These are phyloP conservation scores for Phytophthora podocarpi DNA, from an alignment of 352 stramenopile species.

Conservation along the genomic window DNA sequence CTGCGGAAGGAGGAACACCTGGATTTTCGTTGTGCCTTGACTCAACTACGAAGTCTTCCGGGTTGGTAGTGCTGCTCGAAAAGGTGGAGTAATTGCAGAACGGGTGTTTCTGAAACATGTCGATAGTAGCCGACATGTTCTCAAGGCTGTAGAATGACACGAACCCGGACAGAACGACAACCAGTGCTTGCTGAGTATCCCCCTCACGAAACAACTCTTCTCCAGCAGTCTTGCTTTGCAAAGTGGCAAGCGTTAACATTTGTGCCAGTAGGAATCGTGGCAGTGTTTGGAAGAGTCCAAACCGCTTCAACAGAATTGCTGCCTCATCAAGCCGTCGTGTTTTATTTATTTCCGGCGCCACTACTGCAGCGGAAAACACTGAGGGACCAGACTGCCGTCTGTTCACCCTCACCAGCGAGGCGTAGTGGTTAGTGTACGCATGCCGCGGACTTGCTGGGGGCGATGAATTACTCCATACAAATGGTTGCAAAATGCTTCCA, in stretches of 20 bases:
- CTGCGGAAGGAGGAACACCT: neutral
- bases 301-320: slow-evolving; percentile 42
- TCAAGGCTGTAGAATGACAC: slow-evolving; percentile 70
- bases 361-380: slow-evolving; percentile 6
- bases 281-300: slow-evolving; percentile 41
- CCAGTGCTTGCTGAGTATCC: slow-evolving; percentile 35
- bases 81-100: slow-evolving; percentile 58
- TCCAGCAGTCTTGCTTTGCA: slow-evolving; percentile 48
- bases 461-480: slow-evolving; percentile 23
- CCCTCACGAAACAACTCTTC: slow-evolving; percentile 66
- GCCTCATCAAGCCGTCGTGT: slow-evolving; percentile 28
- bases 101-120: slow-evolving; percentile 67
- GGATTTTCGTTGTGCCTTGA: slow-evolving; percentile 1
- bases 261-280: slow-evolving; percentile 50
- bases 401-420: slow-evolving; percentile 9
- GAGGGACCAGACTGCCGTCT: slow-evolving; percentile 29
- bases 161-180: slow-evolving; percentile 59
- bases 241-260: slow-evolving; percentile 32
- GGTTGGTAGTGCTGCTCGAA: slow-evolving; percentile 33
- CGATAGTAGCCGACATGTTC: slow-evolving; percentile 52
- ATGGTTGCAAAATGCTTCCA: slow-evolving; percentile 43
- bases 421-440: slow-evolving; percentile 7
- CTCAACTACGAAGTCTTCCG: slow-evolving; percentile 35
- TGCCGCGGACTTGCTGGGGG: slow-evolving; percentile 7
- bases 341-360: slow-evolving; percentile 1